A percentile compares a stretch with the other conserved stretches of the same genome.
These are phyloP conservation scores for Citrus glauca DNA, from an alignment of 345 rosid genomes.

Conservation along the genomic window DNA sequence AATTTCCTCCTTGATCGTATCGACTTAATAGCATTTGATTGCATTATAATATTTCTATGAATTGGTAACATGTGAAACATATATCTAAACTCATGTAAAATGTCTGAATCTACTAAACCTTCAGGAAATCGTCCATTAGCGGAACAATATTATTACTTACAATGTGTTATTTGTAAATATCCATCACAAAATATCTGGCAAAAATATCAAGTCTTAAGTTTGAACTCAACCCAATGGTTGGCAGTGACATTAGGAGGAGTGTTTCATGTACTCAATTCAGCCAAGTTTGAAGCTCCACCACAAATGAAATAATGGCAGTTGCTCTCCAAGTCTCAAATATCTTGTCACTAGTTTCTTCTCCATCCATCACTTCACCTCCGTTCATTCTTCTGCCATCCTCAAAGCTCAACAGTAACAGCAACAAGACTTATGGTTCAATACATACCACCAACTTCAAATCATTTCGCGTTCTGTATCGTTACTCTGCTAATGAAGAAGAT, in stretches of 20 bases:
- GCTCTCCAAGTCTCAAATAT: slow-evolving; percentile 1
- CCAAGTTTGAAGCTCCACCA: not conserved
- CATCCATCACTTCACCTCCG: slow-evolving; percentile 2
- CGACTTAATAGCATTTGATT: not conserved
- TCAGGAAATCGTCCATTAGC: not conserved
- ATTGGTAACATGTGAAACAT: not conserved
- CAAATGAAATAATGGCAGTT: slow-evolving; percentile 26
- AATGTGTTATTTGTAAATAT: not conserved
- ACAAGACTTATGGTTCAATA: not conserved
- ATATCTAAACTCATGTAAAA: not conserved
- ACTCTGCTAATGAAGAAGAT: not conserved
- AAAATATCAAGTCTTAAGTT: not conserved
- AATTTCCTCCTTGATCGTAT: not conserved
- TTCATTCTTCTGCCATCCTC: not conserved
- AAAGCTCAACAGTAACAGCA: not conserved
- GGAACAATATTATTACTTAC: not conserved
- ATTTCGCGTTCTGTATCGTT: slow-evolving; percentile 28
- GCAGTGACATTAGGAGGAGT: not conserved
- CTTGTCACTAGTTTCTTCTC: not conserved
- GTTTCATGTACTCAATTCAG: not conserved
- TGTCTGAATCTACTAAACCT: not conserved
- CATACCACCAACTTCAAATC: not conserved
- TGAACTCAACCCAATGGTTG: not conserved
- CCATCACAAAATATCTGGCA: not conserved
- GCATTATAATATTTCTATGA: not conserved